Evolutionary conservation across 2,329 filamentous ascomycete species (phyloP), one percentile per base, ranked within the genome.

Genomic region (Myriosclerotinia curreyana): DNA sequence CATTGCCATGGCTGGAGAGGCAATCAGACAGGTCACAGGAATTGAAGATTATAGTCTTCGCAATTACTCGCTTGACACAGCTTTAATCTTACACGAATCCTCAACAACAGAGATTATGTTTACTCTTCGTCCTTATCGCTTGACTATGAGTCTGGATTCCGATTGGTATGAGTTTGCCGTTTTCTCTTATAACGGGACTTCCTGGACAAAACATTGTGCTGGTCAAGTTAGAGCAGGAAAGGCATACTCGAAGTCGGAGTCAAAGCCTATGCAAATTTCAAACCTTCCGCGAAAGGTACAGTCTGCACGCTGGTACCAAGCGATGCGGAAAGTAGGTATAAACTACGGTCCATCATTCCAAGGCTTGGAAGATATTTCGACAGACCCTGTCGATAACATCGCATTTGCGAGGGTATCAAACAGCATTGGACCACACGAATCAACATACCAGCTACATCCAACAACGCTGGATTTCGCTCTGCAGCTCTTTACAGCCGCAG

Each of bases 361-460:
- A 36, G 38, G 28, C 8, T 53, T 53, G 14, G 5, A 53, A 12
- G 31, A 28, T 6, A 53, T 53, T 6, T 34, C 51, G 8, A 5
- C 28, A 38, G 12, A 28, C 31, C 64, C 15, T 40, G 44, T 9
- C 14, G 12, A 22, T 8, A 72, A 71, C 12, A 40, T 50, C 1
- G 70, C 72, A 36, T 66, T 69, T 42, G 74, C 70, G 2, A 65
- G 61, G 5, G 68, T 76, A 2, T 11, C 15, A 5, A 22, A 34
- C 20, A 5, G 6, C n/a, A 12, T 31, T 36, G 17, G 36, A 5
- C 5, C 28, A 40, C 9, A 40, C 38, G 53, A 56, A n/a, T 42
- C 36, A 42, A 25, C 38, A 42, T 56, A 56, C 20, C n/a, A 22
- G 9, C 7, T 56, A 5, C 53, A 56, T 31, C 53, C 53, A 22